Conservation (phyloP, 768 basidiomycete species). For the Mycena vulgaris region DNA sequence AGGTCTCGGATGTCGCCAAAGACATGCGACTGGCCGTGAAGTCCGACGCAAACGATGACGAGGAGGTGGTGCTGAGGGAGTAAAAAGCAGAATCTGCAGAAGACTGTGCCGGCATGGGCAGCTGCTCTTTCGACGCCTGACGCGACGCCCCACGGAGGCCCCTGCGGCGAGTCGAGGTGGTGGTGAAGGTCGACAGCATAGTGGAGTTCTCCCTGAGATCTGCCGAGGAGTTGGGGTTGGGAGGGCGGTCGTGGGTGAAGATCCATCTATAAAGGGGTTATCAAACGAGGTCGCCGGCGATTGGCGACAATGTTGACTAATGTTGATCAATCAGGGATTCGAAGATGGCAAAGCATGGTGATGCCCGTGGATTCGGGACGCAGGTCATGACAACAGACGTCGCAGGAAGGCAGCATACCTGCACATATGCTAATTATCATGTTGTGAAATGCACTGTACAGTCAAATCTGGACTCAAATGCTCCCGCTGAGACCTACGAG, state of each 20-base stretch:
- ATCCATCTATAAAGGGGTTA: too few relatives aligned
- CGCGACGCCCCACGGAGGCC: conserved; percentile 18
- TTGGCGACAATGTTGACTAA: too few relatives aligned
- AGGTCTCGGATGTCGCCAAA: conserved; percentile 16
- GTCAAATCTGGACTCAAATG: too few relatives aligned
- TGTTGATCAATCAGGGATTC: background rate
- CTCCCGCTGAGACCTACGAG: too few relatives aligned
- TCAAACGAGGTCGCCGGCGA: too few relatives aligned
- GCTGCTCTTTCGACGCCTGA: conserved; percentile 20
- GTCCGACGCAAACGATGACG: background rate
- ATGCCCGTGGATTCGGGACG: too few relatives aligned
- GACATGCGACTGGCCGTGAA: conserved; percentile 14
- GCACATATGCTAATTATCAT: too few relatives aligned
- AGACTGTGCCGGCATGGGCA: background rate
- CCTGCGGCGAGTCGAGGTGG: conserved; percentile 20
- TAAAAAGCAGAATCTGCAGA: background rate
- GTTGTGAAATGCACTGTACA: too few relatives aligned
- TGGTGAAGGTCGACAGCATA: conserved; percentile 9
- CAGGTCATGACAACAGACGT: too few relatives aligned
- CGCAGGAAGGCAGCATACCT: too few relatives aligned
- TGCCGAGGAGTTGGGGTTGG: background rate
- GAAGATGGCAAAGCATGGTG: too few relatives aligned
- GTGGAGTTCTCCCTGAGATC: background rate
- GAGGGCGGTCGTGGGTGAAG: too few relatives aligned
- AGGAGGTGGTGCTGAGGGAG: background rate